These are phyloP conservation scores for Sporothrix schenckii DNA, from an alignment of 2,329 filamentous ascomycete species.

Conservation along the genomic window DNA sequence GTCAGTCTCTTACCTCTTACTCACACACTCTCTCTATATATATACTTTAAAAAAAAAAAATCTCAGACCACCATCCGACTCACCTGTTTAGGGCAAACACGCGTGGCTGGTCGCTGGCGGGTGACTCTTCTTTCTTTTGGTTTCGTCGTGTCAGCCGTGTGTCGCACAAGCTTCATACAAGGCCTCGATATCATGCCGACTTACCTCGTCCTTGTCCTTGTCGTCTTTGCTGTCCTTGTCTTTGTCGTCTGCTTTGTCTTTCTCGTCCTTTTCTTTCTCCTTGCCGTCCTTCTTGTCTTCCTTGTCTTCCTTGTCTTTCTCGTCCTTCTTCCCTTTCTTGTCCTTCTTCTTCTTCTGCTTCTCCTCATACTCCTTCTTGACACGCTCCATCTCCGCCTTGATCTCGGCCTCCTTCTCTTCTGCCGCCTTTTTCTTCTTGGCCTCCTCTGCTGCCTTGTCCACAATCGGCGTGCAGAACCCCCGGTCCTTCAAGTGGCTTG, in stretches of 20 bases:
- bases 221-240: slow-evolving; percentile 10
- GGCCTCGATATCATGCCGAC: not conserved
- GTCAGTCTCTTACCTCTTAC: not conserved
- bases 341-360: slow-evolving; percentile 69
- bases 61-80: slow-evolving; percentile 33
- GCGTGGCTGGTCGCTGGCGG: slow-evolving; percentile 70
- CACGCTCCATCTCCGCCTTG: slow-evolving; percentile 64
- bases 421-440: slow-evolving; percentile 66
- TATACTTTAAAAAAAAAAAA: not conserved
- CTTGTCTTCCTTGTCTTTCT: slow-evolving; percentile 53
- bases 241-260: slow-evolving; percentile 36
- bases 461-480: slow-evolving; percentile 78
- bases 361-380: slow-evolving; percentile 79
- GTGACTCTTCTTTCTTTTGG: slow-evolving; percentile 37
- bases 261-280: slow-evolving; percentile 48
- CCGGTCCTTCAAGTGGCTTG: slow-evolving; percentile 77
- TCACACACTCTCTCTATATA: too few relatives aligned
- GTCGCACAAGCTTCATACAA: not conserved
- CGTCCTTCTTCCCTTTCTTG: slow-evolving; percentile 63
- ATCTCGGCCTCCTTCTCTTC: slow-evolving; percentile 67
- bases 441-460: slow-evolving; percentile 67
- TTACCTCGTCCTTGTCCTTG: slow-evolving; percentile 22
- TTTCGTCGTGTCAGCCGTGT: not conserved
- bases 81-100: slow-evolving; percentile 85
- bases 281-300: slow-evolving; percentile 50